Percentiles rank a stretch among this genome's conserved stretches.
These are phyloP conservation scores for Aspergillus sojae DNA, from an alignment of 2,329 filamentous ascomycete genomes.

Conservation along the genomic window DNA sequence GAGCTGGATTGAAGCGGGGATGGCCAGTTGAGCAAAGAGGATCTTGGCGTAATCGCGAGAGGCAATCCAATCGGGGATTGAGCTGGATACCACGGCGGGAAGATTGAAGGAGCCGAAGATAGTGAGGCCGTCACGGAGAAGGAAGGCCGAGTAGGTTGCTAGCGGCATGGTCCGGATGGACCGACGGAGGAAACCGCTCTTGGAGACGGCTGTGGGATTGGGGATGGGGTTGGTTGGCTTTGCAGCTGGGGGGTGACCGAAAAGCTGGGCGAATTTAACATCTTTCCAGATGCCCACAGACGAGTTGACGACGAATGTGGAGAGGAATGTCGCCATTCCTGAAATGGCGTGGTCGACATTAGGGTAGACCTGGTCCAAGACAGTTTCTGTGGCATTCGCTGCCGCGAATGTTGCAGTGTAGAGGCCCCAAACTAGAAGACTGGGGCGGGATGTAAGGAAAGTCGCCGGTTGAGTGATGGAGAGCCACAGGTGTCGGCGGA, in stretches of 20 bases:
- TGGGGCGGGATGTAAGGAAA: constrained; percentile 45
- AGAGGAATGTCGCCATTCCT: constrained; percentile 75
- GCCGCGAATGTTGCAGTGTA: constrained; percentile 89
- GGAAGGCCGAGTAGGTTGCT: constrained; percentile 62
- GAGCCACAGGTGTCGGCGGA: constrained; percentile 37
- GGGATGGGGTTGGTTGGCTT: constrained; percentile 6
- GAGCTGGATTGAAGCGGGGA: constrained; percentile 76
- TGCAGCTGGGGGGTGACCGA: constrained; percentile 44
- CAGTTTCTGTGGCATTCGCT: constrained; percentile 80
- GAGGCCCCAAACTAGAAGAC: constrained; percentile 52
- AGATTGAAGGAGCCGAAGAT: constrained; percentile 62
- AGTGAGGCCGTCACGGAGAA: constrained; percentile 77
- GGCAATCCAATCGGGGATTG: constrained; percentile 71
- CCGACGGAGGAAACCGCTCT: constrained; percentile 27
- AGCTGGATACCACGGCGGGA: constrained; percentile 43
- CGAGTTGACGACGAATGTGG: constrained; percentile 76
- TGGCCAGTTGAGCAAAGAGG: constrained; percentile 78
- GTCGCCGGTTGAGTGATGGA: constrained; percentile 41
- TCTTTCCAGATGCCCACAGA: constrained; percentile 80
- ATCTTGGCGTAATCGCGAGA: constrained; percentile 81
- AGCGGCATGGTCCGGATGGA: constrained; percentile 51
- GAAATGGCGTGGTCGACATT: constrained; percentile 64
- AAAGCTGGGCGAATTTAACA: constrained; percentile 77
- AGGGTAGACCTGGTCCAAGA: constrained; percentile 61
- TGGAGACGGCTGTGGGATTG: constrained; percentile 8